These are phyloP conservation scores for Pichia cactophila DNA, from an alignment of 1,139 yeast genomes.

Conservation along the genomic window DNA sequence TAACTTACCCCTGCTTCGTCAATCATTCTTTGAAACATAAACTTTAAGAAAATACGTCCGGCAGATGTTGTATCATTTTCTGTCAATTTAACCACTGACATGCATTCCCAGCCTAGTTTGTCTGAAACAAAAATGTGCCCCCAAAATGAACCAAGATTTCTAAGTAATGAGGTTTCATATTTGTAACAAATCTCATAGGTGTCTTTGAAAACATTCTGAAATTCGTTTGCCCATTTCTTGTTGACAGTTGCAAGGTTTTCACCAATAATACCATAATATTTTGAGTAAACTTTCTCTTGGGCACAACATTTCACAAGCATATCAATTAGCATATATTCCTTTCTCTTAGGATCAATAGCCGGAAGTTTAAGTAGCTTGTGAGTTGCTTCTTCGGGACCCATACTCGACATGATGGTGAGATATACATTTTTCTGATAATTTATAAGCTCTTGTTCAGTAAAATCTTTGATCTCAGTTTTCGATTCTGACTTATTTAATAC, in stretches of 20 bases:
- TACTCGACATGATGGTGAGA: slow-evolving; percentile 81
- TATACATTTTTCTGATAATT: slow-evolving; percentile 70
- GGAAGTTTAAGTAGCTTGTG: slow-evolving; percentile 63
- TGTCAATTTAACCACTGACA: slow-evolving; percentile 47
- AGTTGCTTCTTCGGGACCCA: slow-evolving; percentile 89
- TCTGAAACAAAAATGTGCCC: slow-evolving; percentile 79
- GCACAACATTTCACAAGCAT: slow-evolving; percentile 79
- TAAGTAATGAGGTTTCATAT: slow-evolving; percentile 61
- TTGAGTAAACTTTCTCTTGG: slow-evolving; percentile 83
- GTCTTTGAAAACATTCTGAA: slow-evolving; percentile 44
- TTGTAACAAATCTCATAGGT: slow-evolving; percentile 56
- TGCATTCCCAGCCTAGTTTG: slow-evolving; percentile 55
- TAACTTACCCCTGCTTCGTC: slow-evolving; percentile 63
- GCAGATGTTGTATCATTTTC: slow-evolving; percentile 74
- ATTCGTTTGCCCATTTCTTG: slow-evolving; percentile 49
- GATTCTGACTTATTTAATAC: neutral
- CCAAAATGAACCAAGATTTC: slow-evolving; percentile 80
- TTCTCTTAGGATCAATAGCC: slow-evolving; percentile 30
- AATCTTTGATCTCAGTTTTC: slow-evolving; percentile 41
- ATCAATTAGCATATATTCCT: slow-evolving; percentile 48
- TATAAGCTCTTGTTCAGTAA: slow-evolving; percentile 59
- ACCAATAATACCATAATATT: slow-evolving; percentile 73
- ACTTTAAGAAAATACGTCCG: slow-evolving; percentile 73
- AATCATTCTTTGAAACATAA: slow-evolving; percentile 71
- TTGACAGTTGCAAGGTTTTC: slow-evolving; percentile 52